Conservation (phyloP, 2,329 filamentous ascomycete species). For the Verticillium nubilum region DNA sequence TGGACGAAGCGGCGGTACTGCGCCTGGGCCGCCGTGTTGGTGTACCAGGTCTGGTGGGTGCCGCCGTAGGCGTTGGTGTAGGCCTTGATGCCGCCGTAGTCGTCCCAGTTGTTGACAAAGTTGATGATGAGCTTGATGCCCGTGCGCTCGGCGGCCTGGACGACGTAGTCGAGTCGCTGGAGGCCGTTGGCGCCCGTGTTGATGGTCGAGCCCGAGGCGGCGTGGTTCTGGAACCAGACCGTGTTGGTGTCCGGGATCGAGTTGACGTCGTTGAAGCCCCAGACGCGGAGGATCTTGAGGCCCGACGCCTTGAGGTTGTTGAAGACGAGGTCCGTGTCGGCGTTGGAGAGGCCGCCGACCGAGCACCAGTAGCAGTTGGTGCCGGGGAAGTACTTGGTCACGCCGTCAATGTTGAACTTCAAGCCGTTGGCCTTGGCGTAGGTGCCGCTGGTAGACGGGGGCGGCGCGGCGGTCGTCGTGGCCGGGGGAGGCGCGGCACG, state of each 20-base stretch:
- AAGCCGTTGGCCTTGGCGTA: constrained; percentile 20
- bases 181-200: constrained; percentile 58
- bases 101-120: constrained; percentile 64
- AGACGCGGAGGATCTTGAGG: constrained; percentile 52
- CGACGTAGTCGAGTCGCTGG: constrained; percentile 56
- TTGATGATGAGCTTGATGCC: constrained; percentile 60
- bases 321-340: constrained; percentile 50
- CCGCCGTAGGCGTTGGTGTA: constrained; percentile 56
- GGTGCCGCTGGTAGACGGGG: constrained; percentile 11
- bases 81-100: constrained; percentile 60
- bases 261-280: constrained; percentile 57
- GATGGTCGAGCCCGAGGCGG: constrained; percentile 44
- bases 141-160: constrained; percentile 50
- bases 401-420: constrained; percentile 36
- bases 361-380: constrained; percentile 54
- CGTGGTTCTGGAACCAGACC: constrained; percentile 48
- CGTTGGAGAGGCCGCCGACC: constrained; percentile 43
- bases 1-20: constrained; percentile 50
- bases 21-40: constrained; percentile 41
- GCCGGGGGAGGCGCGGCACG: background rate
- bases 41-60: constrained; percentile 50
- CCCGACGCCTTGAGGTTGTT: constrained; percentile 42
- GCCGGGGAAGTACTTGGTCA: constrained; percentile 43
- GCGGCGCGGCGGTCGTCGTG: constrained; percentile 4
- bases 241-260: constrained; percentile 23